Base-by-base conservation (phyloP, 306 rosid genomes). In the Mucuna pruriens region DNA sequence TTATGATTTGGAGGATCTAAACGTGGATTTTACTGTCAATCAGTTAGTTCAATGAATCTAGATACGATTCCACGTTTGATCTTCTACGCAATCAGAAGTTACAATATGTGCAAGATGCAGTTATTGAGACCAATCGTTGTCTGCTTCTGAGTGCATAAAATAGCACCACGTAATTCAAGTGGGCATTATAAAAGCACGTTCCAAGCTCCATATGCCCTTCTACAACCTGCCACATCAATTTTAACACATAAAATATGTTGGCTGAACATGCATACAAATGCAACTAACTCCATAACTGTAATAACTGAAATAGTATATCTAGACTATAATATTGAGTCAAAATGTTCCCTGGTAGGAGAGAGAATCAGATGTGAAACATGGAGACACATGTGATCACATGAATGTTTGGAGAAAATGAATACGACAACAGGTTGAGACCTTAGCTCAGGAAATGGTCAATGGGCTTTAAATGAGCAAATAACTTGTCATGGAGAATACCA, bases 371-470 rank as follows among this genome's bases (percentile, higher is more conserved):
- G 84, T 76, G 92, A 87, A 86, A 88, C 89, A 87, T 91, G 95
- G 91, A 78, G 82, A 85, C 86, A 89, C 94, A 84, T 87, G 97
- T 76, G 92, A 83, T 78, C 97, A 92, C 94, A 86, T 92, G 94
- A 90, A 83, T 81, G 87, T 84, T 83, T 83, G 85, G 87, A 83
- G 82, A 84, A 79, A 84, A 79, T 33, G 79, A 69, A 69, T 25
- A 77, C 74, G 87, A 78, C 71, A 78, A 70, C 51, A 60, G 54
- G 9, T 38, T 81, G 61, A 70, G 90, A 84, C 78, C 77, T 82
- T 60, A 67, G 80, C 71, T 82, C 63, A 68, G 64, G 87, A 84
- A 84, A 70, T 52, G 77, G 91, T 84, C 89, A 87, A 88, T 82
- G 80, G 15, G 80, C 82, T 66, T 89, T 89, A 60, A 86, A 78